phyloP scores from a whole-genome alignment of 257 asterid genomes.

The Cordia subcordata region DNA sequence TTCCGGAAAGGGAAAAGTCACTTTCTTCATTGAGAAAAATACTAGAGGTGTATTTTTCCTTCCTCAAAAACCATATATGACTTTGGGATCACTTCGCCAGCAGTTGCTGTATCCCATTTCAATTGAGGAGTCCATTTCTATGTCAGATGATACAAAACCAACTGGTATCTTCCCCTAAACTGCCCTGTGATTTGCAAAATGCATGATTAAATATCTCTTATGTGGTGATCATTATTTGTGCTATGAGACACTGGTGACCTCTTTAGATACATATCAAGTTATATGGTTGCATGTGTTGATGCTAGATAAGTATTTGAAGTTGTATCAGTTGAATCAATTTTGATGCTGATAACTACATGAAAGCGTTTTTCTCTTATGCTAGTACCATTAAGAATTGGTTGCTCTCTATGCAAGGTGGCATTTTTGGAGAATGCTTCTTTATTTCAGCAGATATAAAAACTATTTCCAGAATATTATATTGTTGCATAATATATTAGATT shows the following conservation, averaged over 20 bases:
- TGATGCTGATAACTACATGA: too few species aligned
- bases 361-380: too few species aligned
- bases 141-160: slow-evolving; percentile 33
- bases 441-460: too few species aligned
- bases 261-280: too few species aligned
- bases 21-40: slow-evolving; percentile 35
- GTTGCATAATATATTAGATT: too few species aligned
- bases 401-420: too few species aligned
- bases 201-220: not conserved
- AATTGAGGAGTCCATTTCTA: slow-evolving; percentile 41
- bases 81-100: slow-evolving; percentile 84
- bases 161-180: slow-evolving; percentile 34
- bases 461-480: too few species aligned
- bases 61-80: slow-evolving; percentile 96
- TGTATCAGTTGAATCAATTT: too few species aligned
- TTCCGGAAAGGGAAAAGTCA: slow-evolving; percentile 67
- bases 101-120: slow-evolving; percentile 91
- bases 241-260: not conserved
- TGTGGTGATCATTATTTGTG: not conserved
- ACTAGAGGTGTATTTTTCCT: slow-evolving; percentile 68
- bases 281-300: too few species aligned
- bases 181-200: not conserved
- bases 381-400: too few species aligned
- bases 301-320: too few species aligned
- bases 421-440: too few species aligned